A percentile compares a stretch with the other conserved stretches of the same genome.
Conservation (phyloP, 176 grass and related monocot genomes). For the Neostapfia colusana region DNA sequence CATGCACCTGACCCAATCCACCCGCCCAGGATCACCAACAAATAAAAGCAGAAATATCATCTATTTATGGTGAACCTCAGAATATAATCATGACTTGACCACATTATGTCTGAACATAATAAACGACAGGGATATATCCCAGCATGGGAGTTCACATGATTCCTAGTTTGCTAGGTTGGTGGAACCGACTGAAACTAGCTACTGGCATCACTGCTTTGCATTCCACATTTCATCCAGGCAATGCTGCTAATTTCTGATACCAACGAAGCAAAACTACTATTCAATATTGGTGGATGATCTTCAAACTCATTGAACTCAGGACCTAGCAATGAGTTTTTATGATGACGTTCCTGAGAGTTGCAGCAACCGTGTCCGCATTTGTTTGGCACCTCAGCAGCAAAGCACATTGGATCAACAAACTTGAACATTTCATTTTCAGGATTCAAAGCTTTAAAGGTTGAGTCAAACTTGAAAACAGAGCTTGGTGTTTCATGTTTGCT, state of each 20-base stretch:
- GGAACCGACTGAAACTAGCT: constrained; percentile 52
- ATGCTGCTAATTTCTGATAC: constrained; percentile 97
- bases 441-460: constrained; percentile 38
- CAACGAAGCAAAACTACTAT: constrained; percentile 61
- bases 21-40: too few relatives aligned
- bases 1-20: too few relatives aligned
- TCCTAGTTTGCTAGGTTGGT: constrained; percentile 35
- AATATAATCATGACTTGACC: constrained; percentile 29
- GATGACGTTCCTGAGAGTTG: constrained; percentile 22
- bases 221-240: constrained; percentile 85
- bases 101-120: constrained; percentile 15
- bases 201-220: constrained; percentile 56
- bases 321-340: constrained; percentile 64
- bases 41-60: background rate
- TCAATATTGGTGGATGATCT: constrained; percentile 68
- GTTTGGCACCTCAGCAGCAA: constrained; percentile 64
- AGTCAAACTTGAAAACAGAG: constrained; percentile 31
- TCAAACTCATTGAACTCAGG: constrained; percentile 93
- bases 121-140: constrained; percentile 14
- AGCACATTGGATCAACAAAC: constrained; percentile 40
- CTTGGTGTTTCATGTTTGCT: constrained; percentile 25
- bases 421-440: constrained; percentile 49
- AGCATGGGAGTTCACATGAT: constrained; percentile 35
- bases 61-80: background rate
- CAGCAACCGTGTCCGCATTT: constrained; percentile 85